Evolutionary conservation across 106 monocot species (phyloP).

Genomic region (Dendrobium officinale): DNA sequence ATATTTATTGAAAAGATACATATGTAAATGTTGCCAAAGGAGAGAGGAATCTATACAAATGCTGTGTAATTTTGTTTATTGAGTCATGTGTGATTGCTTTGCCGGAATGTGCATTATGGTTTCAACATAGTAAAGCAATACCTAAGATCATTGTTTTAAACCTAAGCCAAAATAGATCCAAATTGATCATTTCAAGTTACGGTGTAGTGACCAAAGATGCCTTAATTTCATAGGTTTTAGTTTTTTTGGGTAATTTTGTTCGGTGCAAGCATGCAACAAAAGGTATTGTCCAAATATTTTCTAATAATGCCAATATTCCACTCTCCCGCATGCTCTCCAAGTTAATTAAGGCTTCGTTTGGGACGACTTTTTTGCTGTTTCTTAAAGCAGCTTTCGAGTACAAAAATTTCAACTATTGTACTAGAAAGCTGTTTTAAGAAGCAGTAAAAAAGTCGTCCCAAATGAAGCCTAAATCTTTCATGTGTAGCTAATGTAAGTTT

Average conservation of each 20-base stretch:
- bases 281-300: background rate
- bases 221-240: background rate
- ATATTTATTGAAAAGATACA: background rate
- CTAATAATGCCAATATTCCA: background rate
- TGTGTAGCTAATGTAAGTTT: background rate
- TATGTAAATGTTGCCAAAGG: background rate
- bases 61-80: background rate
- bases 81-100: background rate
- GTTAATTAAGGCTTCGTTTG: background rate
- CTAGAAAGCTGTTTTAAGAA: too few relatives aligned
- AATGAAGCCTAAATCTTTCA: background rate
- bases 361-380: too few relatives aligned
- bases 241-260: background rate
- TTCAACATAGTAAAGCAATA: background rate
- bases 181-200: background rate
- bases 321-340: background rate
- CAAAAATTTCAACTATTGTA: too few relatives aligned
- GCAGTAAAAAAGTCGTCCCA: too few relatives aligned
- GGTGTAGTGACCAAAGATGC: background rate
- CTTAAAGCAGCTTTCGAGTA: too few relatives aligned
- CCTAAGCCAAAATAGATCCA: background rate
- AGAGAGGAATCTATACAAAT: background rate
- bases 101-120: background rate
- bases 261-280: background rate
- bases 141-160: background rate